Conservation (phyloP, 179 eudicot species). For the Vitellaria paradoxa region DNA sequence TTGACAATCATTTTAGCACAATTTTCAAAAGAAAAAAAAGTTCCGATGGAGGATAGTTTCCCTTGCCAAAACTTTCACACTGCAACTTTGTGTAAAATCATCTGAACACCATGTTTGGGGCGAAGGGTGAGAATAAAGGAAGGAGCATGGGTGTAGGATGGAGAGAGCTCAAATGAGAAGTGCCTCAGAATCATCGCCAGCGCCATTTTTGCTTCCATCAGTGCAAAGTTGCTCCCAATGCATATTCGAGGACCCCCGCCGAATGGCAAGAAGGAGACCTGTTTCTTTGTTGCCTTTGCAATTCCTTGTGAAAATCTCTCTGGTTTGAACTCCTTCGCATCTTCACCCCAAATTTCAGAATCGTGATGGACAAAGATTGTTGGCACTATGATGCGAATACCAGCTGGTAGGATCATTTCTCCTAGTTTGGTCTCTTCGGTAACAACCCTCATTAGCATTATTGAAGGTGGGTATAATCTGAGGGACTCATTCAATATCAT, state of each 20-base stretch:
- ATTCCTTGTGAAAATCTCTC: background rate
- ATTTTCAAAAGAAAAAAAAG: too few relatives aligned
- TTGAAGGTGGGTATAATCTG: background rate
- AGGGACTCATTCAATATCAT: background rate
- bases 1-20: too few relatives aligned
- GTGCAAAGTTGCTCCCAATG: constrained; percentile 44
- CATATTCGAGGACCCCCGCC: constrained; percentile 54
- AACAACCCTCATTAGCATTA: background rate
- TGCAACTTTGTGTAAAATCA: constrained; percentile 7
- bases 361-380: background rate
- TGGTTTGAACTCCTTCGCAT: constrained; percentile 4
- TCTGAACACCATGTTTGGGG: constrained; percentile 49
- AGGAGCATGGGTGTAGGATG: constrained; percentile 51
- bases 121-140: constrained; percentile 23
- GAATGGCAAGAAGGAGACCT: constrained; percentile 44
- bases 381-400: background rate
- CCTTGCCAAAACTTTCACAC: too few relatives aligned
- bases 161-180: constrained; percentile 41
- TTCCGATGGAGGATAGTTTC: too few relatives aligned
- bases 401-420: background rate
- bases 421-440: background rate
- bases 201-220: constrained; percentile 44
- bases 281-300: constrained; percentile 36
- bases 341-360: background rate
- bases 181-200: constrained; percentile 41